A percentile compares a stretch with the other conserved stretches of the same genome.
Conservation (phyloP, 352 stramenopile species). For the Phytophthora sp. region DNA sequence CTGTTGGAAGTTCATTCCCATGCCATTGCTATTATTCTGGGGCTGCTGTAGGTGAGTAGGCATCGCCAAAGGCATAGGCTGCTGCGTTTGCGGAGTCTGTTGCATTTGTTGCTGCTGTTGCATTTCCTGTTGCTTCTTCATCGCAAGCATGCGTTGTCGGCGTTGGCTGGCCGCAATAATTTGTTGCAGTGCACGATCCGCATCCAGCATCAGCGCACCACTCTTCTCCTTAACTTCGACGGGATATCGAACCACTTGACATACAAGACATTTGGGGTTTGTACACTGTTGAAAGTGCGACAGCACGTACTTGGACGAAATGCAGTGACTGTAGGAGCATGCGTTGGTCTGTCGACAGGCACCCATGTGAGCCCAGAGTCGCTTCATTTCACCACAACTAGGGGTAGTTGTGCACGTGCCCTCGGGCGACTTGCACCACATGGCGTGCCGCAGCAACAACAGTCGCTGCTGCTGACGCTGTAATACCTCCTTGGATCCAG, state of each 20-base stretch:
- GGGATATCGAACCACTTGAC: slow-evolving; percentile 96
- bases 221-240: slow-evolving; percentile 95
- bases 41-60: slow-evolving; percentile 37
- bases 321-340: slow-evolving; percentile 97
- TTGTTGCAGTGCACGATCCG: slow-evolving; percentile 75
- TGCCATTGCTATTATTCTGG: slow-evolving; percentile 20
- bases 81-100: slow-evolving; percentile 18
- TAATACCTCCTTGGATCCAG: slow-evolving; percentile 93
- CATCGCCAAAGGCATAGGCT: slow-evolving; percentile 28
- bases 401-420: slow-evolving; percentile 94
- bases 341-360: slow-evolving; percentile 96
- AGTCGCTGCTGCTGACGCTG: slow-evolving; percentile 98
- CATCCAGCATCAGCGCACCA: slow-evolving; percentile 83
- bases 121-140: slow-evolving; percentile 48
- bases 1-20: slow-evolving; percentile 27
- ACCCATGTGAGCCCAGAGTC: slow-evolving; percentile 98
- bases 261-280: slow-evolving; percentile 97
- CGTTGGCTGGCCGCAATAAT: slow-evolving; percentile 78
- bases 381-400: slow-evolving; percentile 98
- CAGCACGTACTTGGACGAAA: slow-evolving; percentile 98
- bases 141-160: slow-evolving; percentile 53
- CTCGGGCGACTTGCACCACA: slow-evolving; percentile 97
- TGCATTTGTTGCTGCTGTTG: slow-evolving; percentile 41
- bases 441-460: slow-evolving; percentile 96
- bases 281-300: slow-evolving; percentile 99